These are phyloP conservation scores for Carex pumila DNA, from an alignment of 176 grass and related monocot genomes.

Conservation along the genomic window DNA sequence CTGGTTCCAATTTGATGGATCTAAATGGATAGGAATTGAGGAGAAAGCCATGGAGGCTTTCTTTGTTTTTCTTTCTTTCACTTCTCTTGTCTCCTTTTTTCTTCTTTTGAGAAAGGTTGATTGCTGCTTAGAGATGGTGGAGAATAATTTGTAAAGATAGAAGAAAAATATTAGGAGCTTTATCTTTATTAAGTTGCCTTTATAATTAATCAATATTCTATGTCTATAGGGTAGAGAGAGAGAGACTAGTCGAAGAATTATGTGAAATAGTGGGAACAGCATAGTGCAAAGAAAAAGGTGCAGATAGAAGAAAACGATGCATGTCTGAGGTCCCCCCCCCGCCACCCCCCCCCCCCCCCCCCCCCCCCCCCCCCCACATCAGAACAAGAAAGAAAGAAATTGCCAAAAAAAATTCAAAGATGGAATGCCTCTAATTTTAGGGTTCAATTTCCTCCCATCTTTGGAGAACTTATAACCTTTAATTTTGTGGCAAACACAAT, in stretches of 20 bases:
- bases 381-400: background rate
- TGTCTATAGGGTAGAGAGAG: background rate
- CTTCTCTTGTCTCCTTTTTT: conserved; percentile 21
- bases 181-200: conserved; percentile 19
- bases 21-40: conserved; percentile 44
- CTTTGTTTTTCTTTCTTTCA: conserved; percentile 7
- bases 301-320: background rate
- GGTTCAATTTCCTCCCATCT: background rate
- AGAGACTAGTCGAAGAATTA: conserved; percentile 6
- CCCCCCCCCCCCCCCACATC: background rate
- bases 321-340: background rate
- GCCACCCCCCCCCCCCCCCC: background rate
- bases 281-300: conserved; percentile 4
- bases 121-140: conserved; percentile 53
- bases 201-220: conserved; percentile 12
- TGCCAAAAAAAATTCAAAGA: background rate
- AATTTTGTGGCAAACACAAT: no score
- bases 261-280: conserved; percentile 2
- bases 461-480: no score
- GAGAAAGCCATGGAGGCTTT: conserved; percentile 71
- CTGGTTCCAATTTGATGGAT: conserved; percentile 89
- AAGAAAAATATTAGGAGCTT: background rate
- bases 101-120: conserved; percentile 29
- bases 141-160: conserved; percentile 25
- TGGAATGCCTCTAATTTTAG: background rate